Conservation (phyloP, 176 grass and related monocot species). For the Miscanthus lutarioriparius region DNA sequence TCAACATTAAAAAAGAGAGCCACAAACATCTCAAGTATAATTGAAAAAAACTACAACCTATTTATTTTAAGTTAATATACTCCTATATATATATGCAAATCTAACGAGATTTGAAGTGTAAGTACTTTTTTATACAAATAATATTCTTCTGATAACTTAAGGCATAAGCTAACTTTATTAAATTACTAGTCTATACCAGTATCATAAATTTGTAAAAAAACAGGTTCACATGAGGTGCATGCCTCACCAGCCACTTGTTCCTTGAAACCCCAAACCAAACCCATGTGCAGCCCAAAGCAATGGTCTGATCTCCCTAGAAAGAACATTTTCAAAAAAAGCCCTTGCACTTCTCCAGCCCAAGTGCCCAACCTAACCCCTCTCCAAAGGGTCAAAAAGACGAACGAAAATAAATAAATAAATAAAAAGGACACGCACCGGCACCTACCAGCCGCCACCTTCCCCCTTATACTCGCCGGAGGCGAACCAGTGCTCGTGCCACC, state of each 20-base stretch:
- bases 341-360: not conserved
- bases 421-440: not conserved
- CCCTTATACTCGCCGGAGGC: constrained; percentile 28
- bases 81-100: not conserved
- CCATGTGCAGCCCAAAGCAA: not conserved
- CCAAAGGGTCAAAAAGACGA: no score
- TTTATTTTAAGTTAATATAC: no score
- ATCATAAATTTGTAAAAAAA: not conserved
- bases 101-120: not conserved
- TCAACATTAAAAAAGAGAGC: no score
- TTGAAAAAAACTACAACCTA: no score
- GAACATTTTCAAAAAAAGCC: not conserved
- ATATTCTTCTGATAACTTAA: not conserved
- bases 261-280: constrained; percentile 13
- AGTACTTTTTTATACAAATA: not conserved
- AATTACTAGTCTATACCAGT: not conserved
- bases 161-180: not conserved
- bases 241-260: not conserved
- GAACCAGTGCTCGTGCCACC: constrained; percentile 4
- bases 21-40: no score
- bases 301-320: constrained; percentile 13
- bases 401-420: no score
- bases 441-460: constrained; percentile 42
- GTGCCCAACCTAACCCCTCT: not conserved
- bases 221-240: not conserved